phyloP scores from a whole-genome alignment of 495 filamentous ascomycete species.

The Astrothelium subdiscretum region DNA sequence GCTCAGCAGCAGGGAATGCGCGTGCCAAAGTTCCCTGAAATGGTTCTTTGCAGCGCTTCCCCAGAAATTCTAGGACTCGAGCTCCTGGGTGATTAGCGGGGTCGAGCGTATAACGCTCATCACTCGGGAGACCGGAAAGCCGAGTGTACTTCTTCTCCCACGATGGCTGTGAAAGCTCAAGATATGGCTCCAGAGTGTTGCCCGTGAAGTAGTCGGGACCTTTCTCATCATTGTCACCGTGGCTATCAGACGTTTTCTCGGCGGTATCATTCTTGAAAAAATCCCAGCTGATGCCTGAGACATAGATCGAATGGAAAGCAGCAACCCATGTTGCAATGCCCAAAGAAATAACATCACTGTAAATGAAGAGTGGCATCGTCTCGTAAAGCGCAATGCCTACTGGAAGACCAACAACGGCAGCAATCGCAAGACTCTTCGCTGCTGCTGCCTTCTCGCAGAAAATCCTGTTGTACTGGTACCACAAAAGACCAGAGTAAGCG shows the following conservation, averaged over 20 bases:
- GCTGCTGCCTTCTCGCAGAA: conserved; percentile 42
- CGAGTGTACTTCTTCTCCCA: conserved; percentile 35
- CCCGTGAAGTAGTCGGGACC: conserved; percentile 27
- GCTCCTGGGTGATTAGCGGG: conserved; percentile 37
- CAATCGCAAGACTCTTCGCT: conserved; percentile 38
- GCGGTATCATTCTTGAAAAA: conserved; percentile 4
- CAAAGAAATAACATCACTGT: conserved; percentile 41
- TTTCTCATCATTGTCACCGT: conserved; percentile 10
- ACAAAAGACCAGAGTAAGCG: conserved; percentile 46
- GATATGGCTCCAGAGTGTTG: conserved; percentile 35
- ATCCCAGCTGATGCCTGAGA: conserved; percentile 22
- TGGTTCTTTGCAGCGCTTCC: conserved; percentile 27
- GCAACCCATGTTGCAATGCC: conserved; percentile 43
- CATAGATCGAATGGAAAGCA: conserved; percentile 38
- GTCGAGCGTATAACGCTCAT: conserved; percentile 31
- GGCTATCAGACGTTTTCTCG: background rate
- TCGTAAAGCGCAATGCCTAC: conserved; percentile 27
- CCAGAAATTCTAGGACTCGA: conserved; percentile 36
- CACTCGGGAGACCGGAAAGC: conserved; percentile 20
- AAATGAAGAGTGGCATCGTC: conserved; percentile 26
- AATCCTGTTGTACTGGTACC: conserved; percentile 52
- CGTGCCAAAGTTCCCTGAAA: conserved; percentile 24
- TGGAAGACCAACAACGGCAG: conserved; percentile 36
- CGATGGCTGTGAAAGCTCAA: conserved; percentile 41
- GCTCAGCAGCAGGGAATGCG: conserved; percentile 35